Conservation (phyloP, 1,284 basidiomycete genomes). For the Gastroboletus turbinatus region DNA sequence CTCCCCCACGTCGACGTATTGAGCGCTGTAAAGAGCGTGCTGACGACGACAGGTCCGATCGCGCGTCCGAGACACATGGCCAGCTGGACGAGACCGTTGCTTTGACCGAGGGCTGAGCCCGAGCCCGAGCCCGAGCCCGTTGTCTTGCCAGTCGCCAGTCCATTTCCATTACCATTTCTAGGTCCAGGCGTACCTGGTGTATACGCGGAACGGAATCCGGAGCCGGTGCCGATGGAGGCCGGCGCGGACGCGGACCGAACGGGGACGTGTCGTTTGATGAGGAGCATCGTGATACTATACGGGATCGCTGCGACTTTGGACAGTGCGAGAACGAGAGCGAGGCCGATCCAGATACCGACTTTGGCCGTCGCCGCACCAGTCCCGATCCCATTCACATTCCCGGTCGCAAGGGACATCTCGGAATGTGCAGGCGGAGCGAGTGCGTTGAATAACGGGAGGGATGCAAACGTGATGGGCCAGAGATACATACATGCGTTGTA, state of each 20-base stretch:
- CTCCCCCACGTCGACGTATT: constrained; percentile 12
- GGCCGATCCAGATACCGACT: constrained; percentile 7
- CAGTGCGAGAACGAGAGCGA: constrained; percentile 6
- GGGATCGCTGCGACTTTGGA: constrained; percentile 15
- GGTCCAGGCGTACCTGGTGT: too few species aligned
- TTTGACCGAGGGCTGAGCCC: constrained; percentile 7
- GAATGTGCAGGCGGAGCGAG: background rate
- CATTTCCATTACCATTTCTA: background rate
- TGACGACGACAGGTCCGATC: constrained; percentile 13
- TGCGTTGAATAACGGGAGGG: constrained; percentile 12
- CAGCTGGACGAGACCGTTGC: constrained; percentile 17
- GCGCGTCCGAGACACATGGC: constrained; percentile 16
- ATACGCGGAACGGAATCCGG: background rate
- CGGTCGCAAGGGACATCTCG: background rate
- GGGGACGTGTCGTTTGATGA: constrained; percentile 11
- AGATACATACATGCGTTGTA: constrained; percentile 16
- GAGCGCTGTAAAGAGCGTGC: constrained; percentile 7
- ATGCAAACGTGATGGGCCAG: constrained; percentile 14
- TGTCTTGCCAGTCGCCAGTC: background rate
- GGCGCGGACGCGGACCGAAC: background rate
- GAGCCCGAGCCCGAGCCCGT: too few species aligned
- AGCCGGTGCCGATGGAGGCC: background rate
- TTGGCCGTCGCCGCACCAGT: too few species aligned
- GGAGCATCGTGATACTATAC: constrained; percentile 8
- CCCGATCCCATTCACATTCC: background rate